Evolutionary conservation across 2,329 filamentous ascomycete genomes (phyloP).

Genomic region (Aureobasidium sp.): DNA sequence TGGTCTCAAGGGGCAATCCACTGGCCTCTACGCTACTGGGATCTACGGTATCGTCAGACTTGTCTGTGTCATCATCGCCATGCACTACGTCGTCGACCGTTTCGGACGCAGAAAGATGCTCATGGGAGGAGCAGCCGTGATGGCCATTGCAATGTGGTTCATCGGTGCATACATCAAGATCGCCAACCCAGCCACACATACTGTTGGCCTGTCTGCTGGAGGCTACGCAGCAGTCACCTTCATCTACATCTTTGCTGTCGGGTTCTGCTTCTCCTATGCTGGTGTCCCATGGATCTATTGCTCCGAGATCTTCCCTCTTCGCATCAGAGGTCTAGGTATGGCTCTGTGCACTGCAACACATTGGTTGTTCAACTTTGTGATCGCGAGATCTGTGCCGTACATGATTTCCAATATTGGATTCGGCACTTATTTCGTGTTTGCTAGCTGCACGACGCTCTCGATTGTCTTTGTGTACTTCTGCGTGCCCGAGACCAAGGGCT

Average conservation of each 20-base stretch:
- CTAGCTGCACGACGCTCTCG: slow-evolving; percentile 30
- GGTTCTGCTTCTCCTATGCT: slow-evolving; percentile 35
- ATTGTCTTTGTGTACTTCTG: slow-evolving; percentile 35
- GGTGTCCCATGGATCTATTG: slow-evolving; percentile 38
- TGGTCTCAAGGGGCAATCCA: slow-evolving; percentile 28
- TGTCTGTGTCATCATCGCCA: slow-evolving; percentile 29
- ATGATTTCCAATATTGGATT: slow-evolving; percentile 36
- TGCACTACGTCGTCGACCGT: slow-evolving; percentile 32
- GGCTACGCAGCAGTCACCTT: slow-evolving; percentile 34
- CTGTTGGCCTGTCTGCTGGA: slow-evolving; percentile 24
- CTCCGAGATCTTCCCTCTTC: slow-evolving; percentile 38
- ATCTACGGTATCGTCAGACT: slow-evolving; percentile 34
- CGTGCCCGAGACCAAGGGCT: slow-evolving; percentile 34
- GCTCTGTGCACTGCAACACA: slow-evolving; percentile 32
- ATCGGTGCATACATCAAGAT: slow-evolving; percentile 32
- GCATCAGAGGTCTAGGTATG: slow-evolving; percentile 33
- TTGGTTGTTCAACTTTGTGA: slow-evolving; percentile 32
- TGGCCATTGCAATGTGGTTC: slow-evolving; percentile 33
- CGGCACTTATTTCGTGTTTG: slow-evolving; percentile 38
- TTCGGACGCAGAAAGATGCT: slow-evolving; percentile 33
- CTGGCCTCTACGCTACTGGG: slow-evolving; percentile 28
- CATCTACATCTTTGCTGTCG: slow-evolving; percentile 35
- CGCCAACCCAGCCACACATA: slow-evolving; percentile 26
- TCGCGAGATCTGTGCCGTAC: slow-evolving; percentile 34
- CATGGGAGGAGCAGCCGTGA: slow-evolving; percentile 31